phyloP scores from a whole-genome alignment of 768 basidiomycete genomes.

The Psilocybe cubensis region DNA sequence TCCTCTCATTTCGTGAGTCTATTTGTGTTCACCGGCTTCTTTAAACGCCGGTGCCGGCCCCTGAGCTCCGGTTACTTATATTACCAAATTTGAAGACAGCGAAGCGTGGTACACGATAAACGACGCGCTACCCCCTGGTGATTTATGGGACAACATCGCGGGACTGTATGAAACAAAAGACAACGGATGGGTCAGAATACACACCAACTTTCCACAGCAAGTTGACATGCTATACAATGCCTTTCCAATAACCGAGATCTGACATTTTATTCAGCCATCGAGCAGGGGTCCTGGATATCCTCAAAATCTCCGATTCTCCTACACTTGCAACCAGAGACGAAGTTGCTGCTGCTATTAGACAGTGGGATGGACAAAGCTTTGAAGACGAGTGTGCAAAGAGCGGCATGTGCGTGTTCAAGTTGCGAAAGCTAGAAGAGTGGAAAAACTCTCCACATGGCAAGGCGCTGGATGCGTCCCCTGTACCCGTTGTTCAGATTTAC shows the following conservation, averaged over 20 bases:
- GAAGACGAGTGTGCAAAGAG: slow-evolving; percentile 47
- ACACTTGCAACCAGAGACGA: slow-evolving; percentile 32
- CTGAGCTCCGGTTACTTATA: background rate
- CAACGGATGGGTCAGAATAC: slow-evolving; percentile 52
- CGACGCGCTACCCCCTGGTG: slow-evolving; percentile 32
- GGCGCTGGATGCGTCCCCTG: slow-evolving; percentile 40
- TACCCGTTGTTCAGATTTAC: slow-evolving; percentile 37
- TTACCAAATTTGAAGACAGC: slow-evolving; percentile 42
- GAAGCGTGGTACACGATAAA: slow-evolving; percentile 54
- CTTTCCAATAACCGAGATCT: background rate
- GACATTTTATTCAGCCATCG: slow-evolving; percentile 43
- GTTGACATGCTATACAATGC: background rate
- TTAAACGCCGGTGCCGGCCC: background rate
- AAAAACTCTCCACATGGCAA: slow-evolving; percentile 50
- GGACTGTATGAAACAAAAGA: slow-evolving; percentile 60
- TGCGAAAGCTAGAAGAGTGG: slow-evolving; percentile 55
- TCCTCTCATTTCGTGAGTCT: slow-evolving; percentile 53
- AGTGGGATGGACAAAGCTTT: slow-evolving; percentile 48
- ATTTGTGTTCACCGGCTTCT: slow-evolving; percentile 4
- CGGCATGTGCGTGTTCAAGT: slow-evolving; percentile 53
- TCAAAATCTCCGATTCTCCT: slow-evolving; percentile 36
- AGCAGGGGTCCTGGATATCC: slow-evolving; percentile 50
- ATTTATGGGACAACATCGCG: slow-evolving; percentile 51
- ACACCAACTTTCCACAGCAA: slow-evolving; percentile 72
- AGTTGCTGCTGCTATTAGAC: slow-evolving; percentile 39